phyloP scores from a whole-genome alignment of 2,329 filamentous ascomycete species.

The Fusarium nematophilum region DNA sequence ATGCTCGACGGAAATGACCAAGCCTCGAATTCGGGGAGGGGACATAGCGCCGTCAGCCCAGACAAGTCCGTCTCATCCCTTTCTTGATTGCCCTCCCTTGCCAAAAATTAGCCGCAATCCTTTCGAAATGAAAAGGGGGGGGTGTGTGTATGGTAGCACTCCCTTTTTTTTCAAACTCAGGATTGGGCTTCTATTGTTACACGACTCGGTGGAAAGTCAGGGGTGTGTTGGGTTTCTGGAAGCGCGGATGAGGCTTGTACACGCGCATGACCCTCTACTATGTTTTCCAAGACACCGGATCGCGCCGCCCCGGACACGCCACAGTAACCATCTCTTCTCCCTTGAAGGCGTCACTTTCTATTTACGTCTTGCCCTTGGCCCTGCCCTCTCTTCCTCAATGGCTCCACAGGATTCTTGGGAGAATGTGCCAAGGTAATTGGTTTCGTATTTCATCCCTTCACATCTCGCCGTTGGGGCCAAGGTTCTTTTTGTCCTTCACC shows the following conservation, averaged over 20 bases:
- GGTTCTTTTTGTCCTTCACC: neutral
- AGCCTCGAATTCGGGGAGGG: conserved; percentile 9
- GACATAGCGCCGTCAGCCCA: conserved; percentile 9
- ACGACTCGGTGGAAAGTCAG: neutral
- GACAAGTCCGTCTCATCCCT: conserved; percentile 9
- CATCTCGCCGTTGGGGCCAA: neutral
- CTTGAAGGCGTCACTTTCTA: conserved; percentile 11
- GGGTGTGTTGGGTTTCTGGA: conserved; percentile 17
- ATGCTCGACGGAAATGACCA: conserved; percentile 32
- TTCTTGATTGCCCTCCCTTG: neutral
- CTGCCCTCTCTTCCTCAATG: neutral
- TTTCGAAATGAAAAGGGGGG: neutral
- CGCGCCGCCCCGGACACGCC: conserved; percentile 29
- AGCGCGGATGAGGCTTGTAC: conserved; percentile 31
- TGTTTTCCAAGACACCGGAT: conserved; percentile 33
- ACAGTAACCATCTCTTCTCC: neutral
- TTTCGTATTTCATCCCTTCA: conserved; percentile 19
- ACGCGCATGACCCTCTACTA: neutral
- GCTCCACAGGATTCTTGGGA: neutral
- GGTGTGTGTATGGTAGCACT: too few relatives aligned
- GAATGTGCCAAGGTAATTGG: conserved; percentile 23
- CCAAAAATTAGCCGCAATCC: conserved; percentile 1
- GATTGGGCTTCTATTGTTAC: too few relatives aligned
- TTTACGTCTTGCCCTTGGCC: conserved; percentile 2
- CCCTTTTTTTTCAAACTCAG: too few relatives aligned